A percentile compares a stretch with the other conserved stretches of the same genome.
Conservation (phyloP, 2,329 filamentous ascomycete species). For the Ascochyta pisi region DNA sequence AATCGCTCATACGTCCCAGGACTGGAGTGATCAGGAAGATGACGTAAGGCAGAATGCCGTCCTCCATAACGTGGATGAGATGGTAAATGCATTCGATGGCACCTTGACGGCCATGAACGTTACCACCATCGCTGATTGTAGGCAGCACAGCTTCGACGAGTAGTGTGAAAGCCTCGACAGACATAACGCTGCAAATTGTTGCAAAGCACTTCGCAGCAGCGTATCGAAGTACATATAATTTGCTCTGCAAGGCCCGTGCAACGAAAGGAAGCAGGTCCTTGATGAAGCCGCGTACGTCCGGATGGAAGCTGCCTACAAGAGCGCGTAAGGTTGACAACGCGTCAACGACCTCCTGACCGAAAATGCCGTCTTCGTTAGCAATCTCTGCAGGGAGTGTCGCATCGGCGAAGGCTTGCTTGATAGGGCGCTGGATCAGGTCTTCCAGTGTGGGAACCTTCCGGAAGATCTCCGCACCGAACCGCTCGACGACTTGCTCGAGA, state of each 20-base stretch:
- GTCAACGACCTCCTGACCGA: slow-evolving; percentile 93
- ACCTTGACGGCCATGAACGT: slow-evolving; percentile 88
- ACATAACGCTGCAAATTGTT: slow-evolving; percentile 95
- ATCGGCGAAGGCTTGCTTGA: slow-evolving; percentile 75
- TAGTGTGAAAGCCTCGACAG: slow-evolving; percentile 93
- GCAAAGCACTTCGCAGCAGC: slow-evolving; percentile 97
- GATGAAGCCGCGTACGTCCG: slow-evolving; percentile 77
- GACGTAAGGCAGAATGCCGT: slow-evolving; percentile 93
- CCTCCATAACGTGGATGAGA: slow-evolving; percentile 97
- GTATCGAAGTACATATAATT: slow-evolving; percentile 91
- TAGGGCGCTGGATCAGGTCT: slow-evolving; percentile 79
- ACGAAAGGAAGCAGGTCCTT: slow-evolving; percentile 84
- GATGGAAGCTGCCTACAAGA: slow-evolving; percentile 86
- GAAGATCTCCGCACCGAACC: slow-evolving; percentile 79
- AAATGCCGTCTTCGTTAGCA: slow-evolving; percentile 72
- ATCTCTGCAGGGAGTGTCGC: slow-evolving; percentile 74
- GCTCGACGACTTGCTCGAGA: slow-evolving; percentile 81
- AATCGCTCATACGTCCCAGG: slow-evolving; percentile 96
- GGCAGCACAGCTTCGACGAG: slow-evolving; percentile 92
- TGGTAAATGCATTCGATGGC: slow-evolving; percentile 96
- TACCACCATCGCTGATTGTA: slow-evolving; percentile 87
- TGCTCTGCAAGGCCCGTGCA: slow-evolving; percentile 84
- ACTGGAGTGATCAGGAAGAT: slow-evolving; percentile 99
- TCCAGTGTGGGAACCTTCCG: slow-evolving; percentile 84
- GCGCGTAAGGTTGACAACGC: slow-evolving; percentile 91